Evolutionary conservation across 1,139 yeast genomes (phyloP).

Genomic region (Candida tetrigidarum): DNA sequence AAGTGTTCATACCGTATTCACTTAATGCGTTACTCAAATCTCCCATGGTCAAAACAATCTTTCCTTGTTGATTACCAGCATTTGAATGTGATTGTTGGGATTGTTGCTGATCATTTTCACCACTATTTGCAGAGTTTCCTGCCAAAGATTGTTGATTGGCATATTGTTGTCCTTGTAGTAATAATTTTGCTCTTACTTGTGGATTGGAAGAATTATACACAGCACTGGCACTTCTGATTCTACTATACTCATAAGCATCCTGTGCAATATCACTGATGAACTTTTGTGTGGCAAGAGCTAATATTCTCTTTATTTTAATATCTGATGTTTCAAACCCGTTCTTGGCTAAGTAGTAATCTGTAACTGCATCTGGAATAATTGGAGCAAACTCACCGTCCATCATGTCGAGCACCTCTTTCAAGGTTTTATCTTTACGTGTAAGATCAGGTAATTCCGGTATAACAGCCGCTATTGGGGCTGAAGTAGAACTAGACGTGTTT

Average conservation of each 20-base stretch:
- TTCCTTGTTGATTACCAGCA: constrained; percentile 70
- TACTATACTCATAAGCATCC: constrained; percentile 93
- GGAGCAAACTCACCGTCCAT: constrained; percentile 94
- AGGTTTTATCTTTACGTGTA: constrained; percentile 82
- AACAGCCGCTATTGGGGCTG: constrained; percentile 16
- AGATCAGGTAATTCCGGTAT: constrained; percentile 68
- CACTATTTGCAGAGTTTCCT: constrained; percentile 42
- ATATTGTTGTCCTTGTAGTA: constrained; percentile 68
- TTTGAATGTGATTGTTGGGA: constrained; percentile 38
- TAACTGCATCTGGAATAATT: constrained; percentile 97
- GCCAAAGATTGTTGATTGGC: constrained; percentile 50
- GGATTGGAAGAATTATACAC: constrained; percentile 87
- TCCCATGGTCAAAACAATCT: constrained; percentile 84
- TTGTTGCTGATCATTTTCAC: constrained; percentile 42
- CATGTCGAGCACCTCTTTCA: constrained; percentile 81
- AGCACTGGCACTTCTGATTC: constrained; percentile 84
- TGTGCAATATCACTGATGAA: constrained; percentile 94
- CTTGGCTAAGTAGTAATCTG: constrained; percentile 87
- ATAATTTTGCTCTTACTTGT: constrained; percentile 81
- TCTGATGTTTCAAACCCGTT: constrained; percentile 89
- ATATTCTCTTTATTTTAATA: constrained; percentile 75
- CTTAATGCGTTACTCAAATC: constrained; percentile 85
- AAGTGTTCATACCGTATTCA: constrained; percentile 91
- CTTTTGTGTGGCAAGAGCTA: constrained; percentile 96
- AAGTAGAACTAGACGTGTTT: constrained; percentile 14